Evolutionary conservation across 805 yeast species (phyloP).

Genomic region (Wickerhamiella dianesei): DNA sequence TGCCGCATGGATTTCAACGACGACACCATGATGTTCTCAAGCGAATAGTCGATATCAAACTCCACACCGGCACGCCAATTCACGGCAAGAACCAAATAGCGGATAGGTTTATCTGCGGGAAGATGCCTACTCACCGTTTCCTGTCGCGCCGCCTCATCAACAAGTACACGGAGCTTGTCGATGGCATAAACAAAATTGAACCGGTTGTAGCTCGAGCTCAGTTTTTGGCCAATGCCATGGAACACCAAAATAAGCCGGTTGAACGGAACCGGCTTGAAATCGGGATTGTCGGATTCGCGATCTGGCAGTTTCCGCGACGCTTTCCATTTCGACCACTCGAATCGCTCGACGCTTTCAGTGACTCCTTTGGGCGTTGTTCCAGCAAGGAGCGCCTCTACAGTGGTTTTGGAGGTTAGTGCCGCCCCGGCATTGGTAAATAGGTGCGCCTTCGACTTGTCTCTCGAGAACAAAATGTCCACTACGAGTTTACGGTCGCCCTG

Average conservation of each 20-base stretch:
- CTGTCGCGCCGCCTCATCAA: slow-evolving; percentile 19
- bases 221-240: slow-evolving; percentile 89
- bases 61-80: slow-evolving; percentile 66
- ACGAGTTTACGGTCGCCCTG: slow-evolving; percentile 11
- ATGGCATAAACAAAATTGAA: slow-evolving; percentile 72
- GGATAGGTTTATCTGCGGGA: slow-evolving; percentile 8
- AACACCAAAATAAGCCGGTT: slow-evolving; percentile 65
- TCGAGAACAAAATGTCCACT: slow-evolving; percentile 21
- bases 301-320: slow-evolving; percentile 17
- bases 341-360: slow-evolving; percentile 13
- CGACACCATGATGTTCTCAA: slow-evolving; percentile 60
- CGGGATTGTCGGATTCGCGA: slow-evolving; percentile 19
- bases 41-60: slow-evolving; percentile 32
- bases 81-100: slow-evolving; percentile 47
- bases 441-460: slow-evolving; percentile 16
- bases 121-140: slow-evolving; percentile 15
- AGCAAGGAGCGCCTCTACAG: slow-evolving; percentile 8
- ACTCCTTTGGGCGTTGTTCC: slow-evolving; percentile 11
- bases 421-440: slow-evolving; percentile 9
- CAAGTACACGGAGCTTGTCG: slow-evolving; percentile 26
- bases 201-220: slow-evolving; percentile 66
- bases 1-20: slow-evolving; percentile 67
- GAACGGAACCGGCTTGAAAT: slow-evolving; percentile 27
- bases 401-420: slow-evolving; percentile 5
- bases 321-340: slow-evolving; percentile 25